Base-by-base conservation (phyloP, 106 monocot species). In the Alisma plantagoaquatica region DNA sequence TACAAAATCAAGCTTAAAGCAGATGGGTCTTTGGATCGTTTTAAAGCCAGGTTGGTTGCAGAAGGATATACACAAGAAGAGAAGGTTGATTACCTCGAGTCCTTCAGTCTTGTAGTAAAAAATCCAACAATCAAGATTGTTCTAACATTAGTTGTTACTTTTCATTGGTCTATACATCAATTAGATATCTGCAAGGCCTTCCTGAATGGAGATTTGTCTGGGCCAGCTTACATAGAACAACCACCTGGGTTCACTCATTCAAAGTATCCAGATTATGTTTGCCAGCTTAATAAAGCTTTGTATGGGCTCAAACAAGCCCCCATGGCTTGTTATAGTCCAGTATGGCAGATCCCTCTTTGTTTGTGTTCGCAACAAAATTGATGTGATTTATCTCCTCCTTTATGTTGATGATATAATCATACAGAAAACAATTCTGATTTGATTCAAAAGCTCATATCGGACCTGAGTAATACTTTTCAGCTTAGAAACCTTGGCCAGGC, bases 241-340 rank as follows among this genome's bases (percentile, higher is more conserved):
- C 51, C 51, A 1, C 5, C 2, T n/a, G 51, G 26, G 2, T 52
- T 28, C 17, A 29, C 2, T 16, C 24, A 27, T 28, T 10, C 27
- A n/a, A n/a, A 23, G 10, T 26, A 52, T n/a, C n/a, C n/a, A 5
- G 9, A 23, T 16, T 2, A 7, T 11, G 33, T 55, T 3, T 33
- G 55, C 2, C 2, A 33, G 8, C 19, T 55, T 18, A 31, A 33
- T 3, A 55, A 55, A 55, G 31, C 33, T 2, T 19, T 55, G 3
- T 55, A 55, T 33, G 55, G 31, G 20, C 33, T 55, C 8, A 55
- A 55, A 19, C 33, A 55, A 55, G 55, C 32, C 8, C 35, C 55
- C 31, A 32, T 31, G 10, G 26, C n/a, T n/a, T n/a, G n/a, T n/a
- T n/a, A n/a, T n/a, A n/a, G n/a, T n/a, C n/a, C n/a, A n/a, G n/a